A percentile compares a stretch with the other conserved stretches of the same genome.
Conservation (phyloP, 495 filamentous ascomycete genomes). For the Lepraria neglecta region DNA sequence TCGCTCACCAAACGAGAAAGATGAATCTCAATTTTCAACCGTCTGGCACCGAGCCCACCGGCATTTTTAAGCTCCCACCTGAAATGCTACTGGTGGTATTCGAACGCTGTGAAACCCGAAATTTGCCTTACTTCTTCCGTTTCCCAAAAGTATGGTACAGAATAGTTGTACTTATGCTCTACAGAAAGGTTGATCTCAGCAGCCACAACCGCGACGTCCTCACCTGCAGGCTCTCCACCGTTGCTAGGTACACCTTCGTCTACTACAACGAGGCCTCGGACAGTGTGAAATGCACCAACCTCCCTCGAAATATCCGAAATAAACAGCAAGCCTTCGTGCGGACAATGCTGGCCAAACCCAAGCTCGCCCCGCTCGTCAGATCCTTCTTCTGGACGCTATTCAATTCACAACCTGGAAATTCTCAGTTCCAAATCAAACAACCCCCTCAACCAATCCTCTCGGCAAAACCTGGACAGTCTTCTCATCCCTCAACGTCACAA, state of each 20-base stretch:
- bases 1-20: too few relatives aligned
- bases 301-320: constrained; percentile 6
- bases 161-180: not conserved
- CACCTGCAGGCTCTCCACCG: not conserved
- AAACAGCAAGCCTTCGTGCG: constrained; percentile 9
- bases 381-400: not conserved
- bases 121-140: too few relatives aligned
- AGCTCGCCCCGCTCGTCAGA: not conserved
- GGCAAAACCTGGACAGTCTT: not conserved
- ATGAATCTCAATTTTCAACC: too few relatives aligned
- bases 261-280: not conserved
- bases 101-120: too few relatives aligned
- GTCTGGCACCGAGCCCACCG: too few relatives aligned
- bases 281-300: not conserved
- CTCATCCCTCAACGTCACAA: not conserved
- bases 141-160: too few relatives aligned
- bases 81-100: too few relatives aligned
- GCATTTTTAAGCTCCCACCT: too few relatives aligned
- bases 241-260: not conserved
- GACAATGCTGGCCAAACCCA: not conserved
- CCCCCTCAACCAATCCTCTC: not conserved
- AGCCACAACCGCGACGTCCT: not conserved
- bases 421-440: not conserved
- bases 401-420: not conserved
- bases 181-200: constrained; percentile 14